Conservation (phyloP, 257 asterid genomes). For the Henckelia pumila region DNA sequence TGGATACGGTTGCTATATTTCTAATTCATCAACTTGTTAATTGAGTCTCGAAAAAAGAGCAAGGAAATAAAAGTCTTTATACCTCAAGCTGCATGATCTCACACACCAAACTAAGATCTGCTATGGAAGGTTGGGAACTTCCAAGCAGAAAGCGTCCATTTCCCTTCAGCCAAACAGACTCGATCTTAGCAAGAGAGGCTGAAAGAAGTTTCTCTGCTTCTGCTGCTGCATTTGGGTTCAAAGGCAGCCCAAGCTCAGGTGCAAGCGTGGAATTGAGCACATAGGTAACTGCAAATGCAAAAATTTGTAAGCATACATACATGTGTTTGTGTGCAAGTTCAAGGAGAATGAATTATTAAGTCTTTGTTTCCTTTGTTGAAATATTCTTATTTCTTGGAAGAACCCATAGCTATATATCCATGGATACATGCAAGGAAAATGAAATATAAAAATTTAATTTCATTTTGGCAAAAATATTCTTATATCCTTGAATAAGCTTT, state of each 20-base stretch:
- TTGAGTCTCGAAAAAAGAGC: neutral
- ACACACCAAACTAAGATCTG: slow-evolving; percentile 79
- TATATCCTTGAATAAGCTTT: neutral
- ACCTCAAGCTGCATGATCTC: slow-evolving; percentile 84
- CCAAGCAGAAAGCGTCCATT: slow-evolving; percentile 66
- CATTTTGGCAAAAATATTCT: neutral
- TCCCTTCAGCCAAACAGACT: slow-evolving; percentile 66
- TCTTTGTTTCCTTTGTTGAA: neutral
- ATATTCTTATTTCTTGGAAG: neutral
- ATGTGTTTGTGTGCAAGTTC: neutral
- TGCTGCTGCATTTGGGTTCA: slow-evolving; percentile 66
- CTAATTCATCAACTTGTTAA: neutral
- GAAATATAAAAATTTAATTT: neutral
- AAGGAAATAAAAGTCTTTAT: slow-evolving; percentile 6
- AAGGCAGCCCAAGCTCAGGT: slow-evolving; percentile 46
- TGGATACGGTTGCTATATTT: too few relatives aligned
- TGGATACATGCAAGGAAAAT: neutral
- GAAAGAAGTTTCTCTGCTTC: slow-evolving; percentile 55
- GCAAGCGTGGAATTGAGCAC: slow-evolving; percentile 41
- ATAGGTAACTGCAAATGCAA: slow-evolving; percentile 43
- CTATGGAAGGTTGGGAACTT: slow-evolving; percentile 67
- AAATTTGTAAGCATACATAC: slow-evolving; percentile 16
- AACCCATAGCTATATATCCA: neutral
- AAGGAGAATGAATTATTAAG: slow-evolving; percentile 6
- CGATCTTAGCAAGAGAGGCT: slow-evolving; percentile 54